A percentile compares a stretch with the other conserved stretches of the same genome.
These are phyloP conservation scores for Coccinonectria pachysandricola DNA, from an alignment of 2,329 filamentous ascomycete genomes.

Conservation along the genomic window DNA sequence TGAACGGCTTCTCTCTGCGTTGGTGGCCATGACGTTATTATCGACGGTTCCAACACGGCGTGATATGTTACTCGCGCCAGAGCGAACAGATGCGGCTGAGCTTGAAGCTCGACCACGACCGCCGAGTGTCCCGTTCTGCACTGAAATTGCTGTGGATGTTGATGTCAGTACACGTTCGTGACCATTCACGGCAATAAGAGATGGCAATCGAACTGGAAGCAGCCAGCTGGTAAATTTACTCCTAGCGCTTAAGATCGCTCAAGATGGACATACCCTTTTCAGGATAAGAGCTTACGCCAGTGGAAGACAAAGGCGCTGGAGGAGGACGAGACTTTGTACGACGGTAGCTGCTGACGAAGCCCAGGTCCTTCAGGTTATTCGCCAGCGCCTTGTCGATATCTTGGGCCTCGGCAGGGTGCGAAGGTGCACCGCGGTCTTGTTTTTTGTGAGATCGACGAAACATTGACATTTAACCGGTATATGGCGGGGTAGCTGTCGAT, in stretches of 20 bases:
- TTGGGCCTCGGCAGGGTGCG: constrained; percentile 8
- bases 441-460: constrained; percentile 27
- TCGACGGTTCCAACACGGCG: constrained; percentile 28
- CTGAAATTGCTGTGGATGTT: too few relatives aligned
- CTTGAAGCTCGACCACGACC: constrained; percentile 20
- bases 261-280: constrained; percentile 35
- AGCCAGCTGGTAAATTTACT: too few relatives aligned
- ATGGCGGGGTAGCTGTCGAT: constrained; percentile 7
- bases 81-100: constrained; percentile 25
- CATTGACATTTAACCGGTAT: constrained; percentile 23
- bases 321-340: constrained; percentile 18
- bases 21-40: constrained; percentile 34
- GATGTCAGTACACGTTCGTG: too few relatives aligned
- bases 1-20: constrained; percentile 62
- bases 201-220: too few relatives aligned
- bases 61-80: constrained; percentile 21
- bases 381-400: constrained; percentile 15
- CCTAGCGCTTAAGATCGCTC: too few relatives aligned
- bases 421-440: constrained; percentile 16
- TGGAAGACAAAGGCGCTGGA: constrained; percentile 15
- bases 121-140: constrained; percentile 17
- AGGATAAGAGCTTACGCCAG: constrained; percentile 25
- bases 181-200: too few relatives aligned
- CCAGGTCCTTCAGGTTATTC: constrained; percentile 19
- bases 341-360: constrained; percentile 17